Base-by-base conservation (phyloP, 2,329 filamentous ascomycete species). In the Aulographum hederae region DNA sequence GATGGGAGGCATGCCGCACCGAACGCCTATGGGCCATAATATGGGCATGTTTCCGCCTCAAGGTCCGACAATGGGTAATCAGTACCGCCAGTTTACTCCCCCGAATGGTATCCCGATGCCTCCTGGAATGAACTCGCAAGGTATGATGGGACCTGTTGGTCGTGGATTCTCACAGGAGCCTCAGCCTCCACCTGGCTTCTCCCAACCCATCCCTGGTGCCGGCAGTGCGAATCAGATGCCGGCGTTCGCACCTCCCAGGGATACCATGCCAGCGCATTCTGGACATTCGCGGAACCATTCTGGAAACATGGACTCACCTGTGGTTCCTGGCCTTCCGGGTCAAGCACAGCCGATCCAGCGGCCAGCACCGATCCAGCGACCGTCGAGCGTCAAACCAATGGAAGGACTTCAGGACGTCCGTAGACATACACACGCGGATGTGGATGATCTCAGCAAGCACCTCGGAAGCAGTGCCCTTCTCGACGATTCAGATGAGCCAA, bases 401-500 rank as follows among this genome's bases (percentile, higher is more conserved):
- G 64, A 64, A 26, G 54, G 48, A 25, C 48, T 54, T 18, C 49
- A 55, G 18, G 54, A 60, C 14, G 46, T 50, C 36, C 50, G 48
- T 26, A n/a, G n/a, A n/a, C 47, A 39, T 29, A 45, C 51, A 2
- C 61, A 64, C 17, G 56, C 60, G 18, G 73, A 76, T 34, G 59
- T 82, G 14, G 81, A 86, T 34, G 70, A 80, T 30, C 57, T 79
- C 33, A 77, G 73, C 38, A 69, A 76, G 37, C 84, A 89, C 43
- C 64, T 98, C 17, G 89, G 89, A 10, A 95, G 86, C 52, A 85
- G 82, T 43, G 89, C 85, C 10, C 61, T 98, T 10, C 61, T 95
- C 26, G 72, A 74, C 38, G 72, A 76, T 38, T 47, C 51, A 11
- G 84, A 91, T 46, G 58, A 73, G 52, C 44, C 80, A 61, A 54